Base-by-base conservation (phyloP, 768 basidiomycete species). In the Rhodotorula taiwanensis region DNA sequence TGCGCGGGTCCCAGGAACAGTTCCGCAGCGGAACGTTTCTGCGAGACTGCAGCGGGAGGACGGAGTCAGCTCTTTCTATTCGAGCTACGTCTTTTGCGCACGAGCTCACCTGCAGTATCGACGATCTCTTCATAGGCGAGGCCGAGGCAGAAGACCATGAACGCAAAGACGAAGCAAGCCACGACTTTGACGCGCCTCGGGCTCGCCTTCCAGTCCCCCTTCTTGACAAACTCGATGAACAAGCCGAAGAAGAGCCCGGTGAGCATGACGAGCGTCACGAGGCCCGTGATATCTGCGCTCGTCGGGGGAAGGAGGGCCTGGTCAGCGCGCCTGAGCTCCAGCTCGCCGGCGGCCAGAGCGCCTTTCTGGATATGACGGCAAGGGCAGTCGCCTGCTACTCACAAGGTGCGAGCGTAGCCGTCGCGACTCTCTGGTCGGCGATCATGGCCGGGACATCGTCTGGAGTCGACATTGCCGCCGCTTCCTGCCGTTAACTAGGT, bases 81-180 rank as follows among this genome's bases (percentile, higher is more conserved):
- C 36, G 36, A 16, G 10, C 10, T 39, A 39, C 36, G 16, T 39
- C 36, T 39, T 10, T 39, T 10, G 10, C 10, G 36, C 30, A 33
- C 8, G 23, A 33, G 45, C 55, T 31, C 47, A 57, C 55, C 47
- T 11, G 9, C 48, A 14, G 57, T 42, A 21, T 51, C 57, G 30
- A 58, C 18, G 8, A 58, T n/a, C 49, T 58, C 57, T 41, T 58
- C 57, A 28, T 10, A 42, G 6, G 48, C 39, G 23, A 58, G 28
- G 11, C 48, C 49, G 15, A 43, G 16, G 49, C 57, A 58, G 15
- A 25, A 41, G 11, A 55, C 0, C 2, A 59, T 42, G 20, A 64
- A 48, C 5, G 20, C 18, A 23, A 59, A 51, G 1, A 64, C 63
- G 39, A 52, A 10, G 52, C 63, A 59, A 14, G 31, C 33, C 23